These are phyloP conservation scores for Alternaria arborescens DNA, from an alignment of 2,329 filamentous ascomycete genomes.

Conservation along the genomic window DNA sequence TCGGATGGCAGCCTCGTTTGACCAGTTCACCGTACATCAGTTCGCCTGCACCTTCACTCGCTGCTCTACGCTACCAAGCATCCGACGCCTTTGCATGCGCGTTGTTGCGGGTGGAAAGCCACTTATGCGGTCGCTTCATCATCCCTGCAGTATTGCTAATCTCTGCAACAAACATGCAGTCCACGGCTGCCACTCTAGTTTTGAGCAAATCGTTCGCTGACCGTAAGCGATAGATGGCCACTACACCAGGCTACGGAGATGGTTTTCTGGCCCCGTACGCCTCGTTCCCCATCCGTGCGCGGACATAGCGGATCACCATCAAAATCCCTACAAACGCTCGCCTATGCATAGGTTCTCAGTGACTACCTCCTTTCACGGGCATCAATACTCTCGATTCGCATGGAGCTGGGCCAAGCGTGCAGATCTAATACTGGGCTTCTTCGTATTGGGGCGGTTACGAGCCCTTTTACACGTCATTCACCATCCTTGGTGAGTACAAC, in stretches of 20 bases:
- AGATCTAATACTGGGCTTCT: neutral
- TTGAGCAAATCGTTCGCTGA: neutral
- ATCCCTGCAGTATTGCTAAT: slow-evolving; percentile 8
- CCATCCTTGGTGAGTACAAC: neutral
- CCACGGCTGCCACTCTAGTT: neutral
- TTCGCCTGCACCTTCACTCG: slow-evolving; percentile 3
- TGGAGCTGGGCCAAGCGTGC: neutral
- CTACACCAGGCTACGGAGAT: neutral
- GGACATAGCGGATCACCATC: neutral
- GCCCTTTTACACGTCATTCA: neutral
- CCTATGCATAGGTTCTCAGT: neutral
- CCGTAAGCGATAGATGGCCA: neutral
- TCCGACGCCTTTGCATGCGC: slow-evolving; percentile 8
- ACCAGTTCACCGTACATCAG: neutral
- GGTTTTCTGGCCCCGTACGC: neutral
- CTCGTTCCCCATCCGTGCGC: slow-evolving; percentile 8
- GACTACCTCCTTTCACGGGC: neutral
- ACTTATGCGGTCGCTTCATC: slow-evolving; percentile 6
- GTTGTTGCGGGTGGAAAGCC: slow-evolving; percentile 1
- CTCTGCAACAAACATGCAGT: neutral
- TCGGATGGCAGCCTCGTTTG: neutral
- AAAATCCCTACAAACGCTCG: neutral
- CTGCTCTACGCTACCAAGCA: slow-evolving; percentile 5
- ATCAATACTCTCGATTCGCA: neutral
- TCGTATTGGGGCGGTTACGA: neutral